These are phyloP conservation scores for Choanephora cucurbitarum DNA, from an alignment of 371 early-diverging fungal species.

Conservation along the genomic window DNA sequence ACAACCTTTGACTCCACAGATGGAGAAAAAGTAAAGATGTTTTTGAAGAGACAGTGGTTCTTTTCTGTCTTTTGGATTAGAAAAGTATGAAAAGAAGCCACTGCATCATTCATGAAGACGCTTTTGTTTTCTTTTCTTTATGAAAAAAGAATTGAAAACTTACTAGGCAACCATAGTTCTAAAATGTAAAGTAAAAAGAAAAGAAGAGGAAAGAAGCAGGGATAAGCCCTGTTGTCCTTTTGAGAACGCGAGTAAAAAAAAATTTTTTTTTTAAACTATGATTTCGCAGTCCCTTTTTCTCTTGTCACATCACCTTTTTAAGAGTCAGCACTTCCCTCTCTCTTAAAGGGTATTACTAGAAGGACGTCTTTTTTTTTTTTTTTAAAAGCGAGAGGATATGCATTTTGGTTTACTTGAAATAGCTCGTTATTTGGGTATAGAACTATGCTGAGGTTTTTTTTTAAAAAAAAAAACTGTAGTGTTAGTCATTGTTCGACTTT, in stretches of 20 bases:
- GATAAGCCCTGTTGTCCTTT: background rate
- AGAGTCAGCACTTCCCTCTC: no score
- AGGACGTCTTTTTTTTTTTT: no score
- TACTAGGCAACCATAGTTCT: conserved; percentile 21
- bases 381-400: no score
- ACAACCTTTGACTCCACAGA: conserved; percentile 13
- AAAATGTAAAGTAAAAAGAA: conserved; percentile 4
- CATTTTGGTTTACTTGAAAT: no score
- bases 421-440: no score
- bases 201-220: background rate
- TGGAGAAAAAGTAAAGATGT: background rate
- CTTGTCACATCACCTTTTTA: no score
- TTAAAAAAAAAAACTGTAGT: no score
- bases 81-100: conserved; percentile 4
- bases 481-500: no score
- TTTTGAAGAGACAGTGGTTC: conserved; percentile 6
- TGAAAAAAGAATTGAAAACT: conserved; percentile 11
- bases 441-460: no score
- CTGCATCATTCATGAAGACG: conserved; percentile 9
- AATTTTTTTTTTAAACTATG: background rate
- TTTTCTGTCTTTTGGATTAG: background rate
- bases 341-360: no score
- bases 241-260: background rate
- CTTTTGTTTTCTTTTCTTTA: conserved; percentile 1
- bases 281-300: conserved; percentile 8